Percentiles rank a stretch among this genome's conserved stretches.
These are phyloP conservation scores for Scheffersomyces stipitis DNA, from an alignment of 805 yeast species.

Conservation along the genomic window DNA sequence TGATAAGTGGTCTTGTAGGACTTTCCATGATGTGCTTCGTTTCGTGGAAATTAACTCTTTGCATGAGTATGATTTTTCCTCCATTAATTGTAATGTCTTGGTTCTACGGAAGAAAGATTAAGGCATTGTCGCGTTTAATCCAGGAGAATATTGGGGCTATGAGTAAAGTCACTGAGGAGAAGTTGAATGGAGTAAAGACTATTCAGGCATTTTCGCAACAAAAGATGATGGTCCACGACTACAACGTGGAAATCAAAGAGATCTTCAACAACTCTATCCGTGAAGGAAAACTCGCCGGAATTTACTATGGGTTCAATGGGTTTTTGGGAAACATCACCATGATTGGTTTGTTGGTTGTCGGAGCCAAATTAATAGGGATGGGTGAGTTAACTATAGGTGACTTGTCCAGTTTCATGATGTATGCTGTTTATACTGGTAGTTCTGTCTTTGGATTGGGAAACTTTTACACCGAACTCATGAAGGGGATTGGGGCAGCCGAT, in stretches of 20 bases:
- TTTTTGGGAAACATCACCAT: slow-evolving; percentile 81
- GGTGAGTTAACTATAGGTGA: slow-evolving; percentile 87
- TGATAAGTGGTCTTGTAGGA: slow-evolving; percentile 82
- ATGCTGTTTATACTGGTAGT: slow-evolving; percentile 91
- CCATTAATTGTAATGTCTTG: slow-evolving; percentile 78
- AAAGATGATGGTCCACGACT: slow-evolving; percentile 68
- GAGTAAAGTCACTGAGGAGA: slow-evolving; percentile 91
- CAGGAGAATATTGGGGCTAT: slow-evolving; percentile 84
- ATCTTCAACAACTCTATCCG: slow-evolving; percentile 66
- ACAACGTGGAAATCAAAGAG: slow-evolving; percentile 67
- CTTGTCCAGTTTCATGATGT: slow-evolving; percentile 89
- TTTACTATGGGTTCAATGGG: slow-evolving; percentile 76
- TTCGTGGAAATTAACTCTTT: slow-evolving; percentile 76
- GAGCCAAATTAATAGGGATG: slow-evolving; percentile 74
- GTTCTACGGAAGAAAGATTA: slow-evolving; percentile 78
- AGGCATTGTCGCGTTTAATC: slow-evolving; percentile 68
- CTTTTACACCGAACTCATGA: slow-evolving; percentile 92
- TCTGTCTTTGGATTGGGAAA: slow-evolving; percentile 88
- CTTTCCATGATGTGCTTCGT: slow-evolving; percentile 89
- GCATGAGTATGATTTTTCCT: slow-evolving; percentile 79
- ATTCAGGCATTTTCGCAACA: slow-evolving; percentile 93
- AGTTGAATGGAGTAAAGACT: slow-evolving; percentile 78
- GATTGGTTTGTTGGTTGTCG: slow-evolving; percentile 73
- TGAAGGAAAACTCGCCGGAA: slow-evolving; percentile 79
- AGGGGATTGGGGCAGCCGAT: slow-evolving; percentile 95